Evolutionary conservation across 1,284 basidiomycete species (phyloP).

Genomic region (Naganishia liquefaciens): DNA sequence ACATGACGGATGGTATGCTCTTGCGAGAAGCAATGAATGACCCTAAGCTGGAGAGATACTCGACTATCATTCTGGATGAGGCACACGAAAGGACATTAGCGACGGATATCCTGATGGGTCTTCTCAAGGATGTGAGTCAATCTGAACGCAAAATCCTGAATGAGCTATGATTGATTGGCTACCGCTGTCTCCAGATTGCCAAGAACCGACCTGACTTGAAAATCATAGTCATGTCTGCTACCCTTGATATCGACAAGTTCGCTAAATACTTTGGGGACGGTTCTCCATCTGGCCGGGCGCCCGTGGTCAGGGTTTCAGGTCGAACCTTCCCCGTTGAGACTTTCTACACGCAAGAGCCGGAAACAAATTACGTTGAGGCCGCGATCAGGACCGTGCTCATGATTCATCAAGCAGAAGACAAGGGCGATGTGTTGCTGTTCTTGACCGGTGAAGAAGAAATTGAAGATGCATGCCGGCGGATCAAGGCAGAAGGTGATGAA

Average conservation of each 20-base stretch:
- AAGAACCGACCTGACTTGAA: constrained; percentile 85
- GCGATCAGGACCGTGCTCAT: constrained; percentile 95
- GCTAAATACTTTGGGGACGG: constrained; percentile 86
- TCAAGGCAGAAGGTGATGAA: constrained; percentile 84
- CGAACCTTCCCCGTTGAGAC: constrained; percentile 92
- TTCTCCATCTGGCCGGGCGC: constrained; percentile 61
- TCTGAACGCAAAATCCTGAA: neutral
- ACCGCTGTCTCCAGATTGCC: constrained; percentile 59
- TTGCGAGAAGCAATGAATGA: constrained; percentile 98
- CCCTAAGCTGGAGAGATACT: constrained; percentile 82
- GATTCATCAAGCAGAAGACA: constrained; percentile 95
- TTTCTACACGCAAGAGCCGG: constrained; percentile 94
- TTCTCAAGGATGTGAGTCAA: constrained; percentile 61
- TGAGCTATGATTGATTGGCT: neutral
- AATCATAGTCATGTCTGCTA: constrained; percentile 98
- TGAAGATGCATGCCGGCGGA: constrained; percentile 92
- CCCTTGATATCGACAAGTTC: constrained; percentile 94
- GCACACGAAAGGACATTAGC: constrained; percentile 97
- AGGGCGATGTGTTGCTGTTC: constrained; percentile 91
- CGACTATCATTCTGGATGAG: constrained; percentile 97
- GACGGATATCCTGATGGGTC: constrained; percentile 97
- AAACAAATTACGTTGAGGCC: constrained; percentile 95
- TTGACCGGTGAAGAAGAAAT: constrained; percentile 98
- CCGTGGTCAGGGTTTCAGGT: constrained; percentile 93
- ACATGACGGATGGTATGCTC: constrained; percentile 99